Conservation (phyloP, 1,284 basidiomycete species). For the Kwoniella shivajii region DNA sequence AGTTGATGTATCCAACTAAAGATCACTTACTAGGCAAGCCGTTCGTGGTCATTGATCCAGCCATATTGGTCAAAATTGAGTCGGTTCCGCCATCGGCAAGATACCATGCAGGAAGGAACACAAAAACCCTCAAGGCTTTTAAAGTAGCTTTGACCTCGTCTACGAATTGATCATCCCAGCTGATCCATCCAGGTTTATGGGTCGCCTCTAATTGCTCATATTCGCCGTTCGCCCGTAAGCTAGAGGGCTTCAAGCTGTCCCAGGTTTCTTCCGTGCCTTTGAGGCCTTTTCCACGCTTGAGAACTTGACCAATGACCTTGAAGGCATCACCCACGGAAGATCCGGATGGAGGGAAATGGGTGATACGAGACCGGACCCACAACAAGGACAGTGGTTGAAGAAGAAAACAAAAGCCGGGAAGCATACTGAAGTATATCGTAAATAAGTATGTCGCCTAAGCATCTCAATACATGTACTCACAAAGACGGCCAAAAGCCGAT, state of each 20-base stretch:
- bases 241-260: constrained; percentile 1
- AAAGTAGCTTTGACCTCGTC: constrained; percentile 1
- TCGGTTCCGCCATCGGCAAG: not conserved
- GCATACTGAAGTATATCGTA: not conserved
- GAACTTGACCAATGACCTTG: not conserved
- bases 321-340: not conserved
- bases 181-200: not conserved
- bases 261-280: not conserved
- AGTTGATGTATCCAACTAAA: not conserved
- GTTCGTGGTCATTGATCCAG: constrained; percentile 4
- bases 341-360: constrained; percentile 1
- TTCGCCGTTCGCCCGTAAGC: not conserved
- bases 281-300: not conserved
- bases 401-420: constrained; percentile 1
- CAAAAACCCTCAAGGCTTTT: not conserved
- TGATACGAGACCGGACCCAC: not conserved
- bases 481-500: constrained; percentile 53
- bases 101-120: constrained; percentile 1
- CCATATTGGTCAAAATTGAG: not conserved
- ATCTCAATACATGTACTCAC: not conserved
- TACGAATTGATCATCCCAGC: constrained; percentile 1
- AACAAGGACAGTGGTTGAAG: not conserved
- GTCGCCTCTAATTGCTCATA: not conserved
- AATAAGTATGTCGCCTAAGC: not conserved
- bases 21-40: not conserved